Conservation (phyloP, 441 rosid species). For the Euphorbia schlechtendalii region DNA sequence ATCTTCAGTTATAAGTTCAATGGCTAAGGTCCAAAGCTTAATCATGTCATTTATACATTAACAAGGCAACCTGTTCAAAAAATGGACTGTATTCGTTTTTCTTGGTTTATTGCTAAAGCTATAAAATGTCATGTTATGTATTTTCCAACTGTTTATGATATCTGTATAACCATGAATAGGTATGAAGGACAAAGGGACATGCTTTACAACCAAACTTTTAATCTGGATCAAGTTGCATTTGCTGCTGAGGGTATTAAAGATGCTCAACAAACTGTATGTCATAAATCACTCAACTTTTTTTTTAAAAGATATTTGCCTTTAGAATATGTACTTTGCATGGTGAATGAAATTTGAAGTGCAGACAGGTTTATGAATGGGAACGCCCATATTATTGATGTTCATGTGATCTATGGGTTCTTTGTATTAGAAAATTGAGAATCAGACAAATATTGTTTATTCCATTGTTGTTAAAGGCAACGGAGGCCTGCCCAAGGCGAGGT, state of each 20-base stretch:
- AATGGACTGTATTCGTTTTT: not conserved
- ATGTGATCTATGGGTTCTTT: not conserved
- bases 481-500: not conserved
- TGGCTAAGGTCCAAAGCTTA: not conserved
- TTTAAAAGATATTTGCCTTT: not conserved
- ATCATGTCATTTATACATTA: not conserved
- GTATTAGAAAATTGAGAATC: not conserved
- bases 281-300: not conserved
- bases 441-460: not conserved
- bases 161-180: slow-evolving; percentile 34
- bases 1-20: not conserved
- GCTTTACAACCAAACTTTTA: slow-evolving; percentile 92
- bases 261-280: slow-evolving; percentile 91
- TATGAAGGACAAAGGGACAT: slow-evolving; percentile 97
- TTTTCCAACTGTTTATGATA: not conserved
- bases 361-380: not conserved
- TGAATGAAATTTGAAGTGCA: not conserved
- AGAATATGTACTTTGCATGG: not conserved
- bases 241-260: slow-evolving; percentile 95
- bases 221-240: slow-evolving; percentile 96
- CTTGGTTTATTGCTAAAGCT: not conserved
- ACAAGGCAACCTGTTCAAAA: not conserved
- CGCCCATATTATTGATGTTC: not conserved
- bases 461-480: not conserved
- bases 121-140: not conserved